These are phyloP conservation scores for Microdochium bolleyi DNA, from an alignment of 2,329 filamentous ascomycete genomes.

Conservation along the genomic window DNA sequence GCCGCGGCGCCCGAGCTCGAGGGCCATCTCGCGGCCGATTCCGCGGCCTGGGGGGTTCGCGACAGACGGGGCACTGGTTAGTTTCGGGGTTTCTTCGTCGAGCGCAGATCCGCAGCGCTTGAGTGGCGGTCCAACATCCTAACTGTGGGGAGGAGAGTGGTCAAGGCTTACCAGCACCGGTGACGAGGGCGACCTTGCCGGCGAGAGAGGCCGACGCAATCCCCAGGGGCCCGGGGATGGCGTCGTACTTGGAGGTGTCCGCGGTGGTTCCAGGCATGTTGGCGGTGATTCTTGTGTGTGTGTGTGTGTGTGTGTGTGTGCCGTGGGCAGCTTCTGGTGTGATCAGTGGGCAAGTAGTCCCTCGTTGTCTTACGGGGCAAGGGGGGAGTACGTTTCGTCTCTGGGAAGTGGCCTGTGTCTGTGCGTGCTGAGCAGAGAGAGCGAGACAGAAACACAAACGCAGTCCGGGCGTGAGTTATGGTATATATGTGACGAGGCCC, in stretches of 20 bases:
- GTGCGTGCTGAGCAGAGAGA: too few relatives aligned
- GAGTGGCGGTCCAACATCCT: too few relatives aligned
- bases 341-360: background rate
- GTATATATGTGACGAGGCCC: too few relatives aligned
- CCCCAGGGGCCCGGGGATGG: slow-evolving; percentile 28
- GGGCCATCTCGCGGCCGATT: slow-evolving; percentile 59
- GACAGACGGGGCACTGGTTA: background rate
- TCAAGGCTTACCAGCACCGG: slow-evolving; percentile 26
- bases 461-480: too few relatives aligned
- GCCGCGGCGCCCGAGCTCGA: slow-evolving; percentile 56
- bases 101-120: too few relatives aligned
- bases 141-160: background rate
- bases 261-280: slow-evolving; percentile 23
- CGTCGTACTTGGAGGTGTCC: slow-evolving; percentile 23
- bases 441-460: too few relatives aligned
- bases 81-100: too few relatives aligned
- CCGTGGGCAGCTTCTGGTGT: background rate
- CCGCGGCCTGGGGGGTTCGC: slow-evolving; percentile 40
- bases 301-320: background rate
- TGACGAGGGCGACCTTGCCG: slow-evolving; percentile 28
- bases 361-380: too few relatives aligned
- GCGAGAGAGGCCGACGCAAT: slow-evolving; percentile 27
- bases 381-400: too few relatives aligned
- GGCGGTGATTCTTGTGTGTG: background rate
- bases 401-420: too few relatives aligned